Percentiles rank a stretch among this genome's conserved stretches.
These are phyloP conservation scores for Digitaria exilis DNA, from an alignment of 202 grass and related monocot genomes.

Conservation along the genomic window DNA sequence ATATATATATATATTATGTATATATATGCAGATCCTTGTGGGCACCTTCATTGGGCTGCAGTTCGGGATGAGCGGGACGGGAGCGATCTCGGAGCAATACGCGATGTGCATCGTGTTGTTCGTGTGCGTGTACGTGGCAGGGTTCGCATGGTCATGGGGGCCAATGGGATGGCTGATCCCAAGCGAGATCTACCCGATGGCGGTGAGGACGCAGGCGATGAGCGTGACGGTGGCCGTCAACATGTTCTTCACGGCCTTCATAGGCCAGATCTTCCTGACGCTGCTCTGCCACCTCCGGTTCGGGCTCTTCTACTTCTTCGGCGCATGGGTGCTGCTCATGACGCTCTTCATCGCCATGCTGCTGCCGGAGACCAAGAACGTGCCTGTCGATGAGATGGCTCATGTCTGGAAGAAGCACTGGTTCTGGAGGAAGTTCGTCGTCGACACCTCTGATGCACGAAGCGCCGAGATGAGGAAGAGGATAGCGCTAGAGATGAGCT, in stretches of 20 bases:
- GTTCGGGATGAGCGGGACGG: conserved; percentile 67
- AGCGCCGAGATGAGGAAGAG: conserved; percentile 62
- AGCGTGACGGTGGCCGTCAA: conserved; percentile 61
- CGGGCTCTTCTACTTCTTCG: conserved; percentile 70
- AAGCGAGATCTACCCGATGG: conserved; percentile 72
- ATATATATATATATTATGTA: too few species aligned
- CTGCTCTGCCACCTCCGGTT: conserved; percentile 62
- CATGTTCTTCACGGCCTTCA: conserved; percentile 79
- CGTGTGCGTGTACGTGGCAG: conserved; percentile 71
- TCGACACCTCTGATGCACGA: conserved; percentile 39
- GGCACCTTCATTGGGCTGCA: conserved; percentile 61
- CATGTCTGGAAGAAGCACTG: conserved; percentile 51
- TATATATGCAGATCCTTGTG: conserved; percentile 61
- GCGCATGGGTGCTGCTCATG: conserved; percentile 50
- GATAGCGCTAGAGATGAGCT: conserved; percentile 69
- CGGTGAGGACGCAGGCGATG: conserved; percentile 55
- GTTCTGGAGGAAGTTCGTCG: conserved; percentile 53
- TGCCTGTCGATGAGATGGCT: conserved; percentile 51
- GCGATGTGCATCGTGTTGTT: conserved; percentile 68
- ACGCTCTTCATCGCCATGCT: conserved; percentile 58
- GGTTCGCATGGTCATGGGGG: conserved; percentile 80
- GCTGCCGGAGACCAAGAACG: conserved; percentile 61
- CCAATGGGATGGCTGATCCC: conserved; percentile 73
- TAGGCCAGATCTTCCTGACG: conserved; percentile 72
- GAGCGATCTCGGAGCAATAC: conserved; percentile 63